phyloP scores from a whole-genome alignment of 768 basidiomycete species.

The Phlebiopsis gigantea region DNA sequence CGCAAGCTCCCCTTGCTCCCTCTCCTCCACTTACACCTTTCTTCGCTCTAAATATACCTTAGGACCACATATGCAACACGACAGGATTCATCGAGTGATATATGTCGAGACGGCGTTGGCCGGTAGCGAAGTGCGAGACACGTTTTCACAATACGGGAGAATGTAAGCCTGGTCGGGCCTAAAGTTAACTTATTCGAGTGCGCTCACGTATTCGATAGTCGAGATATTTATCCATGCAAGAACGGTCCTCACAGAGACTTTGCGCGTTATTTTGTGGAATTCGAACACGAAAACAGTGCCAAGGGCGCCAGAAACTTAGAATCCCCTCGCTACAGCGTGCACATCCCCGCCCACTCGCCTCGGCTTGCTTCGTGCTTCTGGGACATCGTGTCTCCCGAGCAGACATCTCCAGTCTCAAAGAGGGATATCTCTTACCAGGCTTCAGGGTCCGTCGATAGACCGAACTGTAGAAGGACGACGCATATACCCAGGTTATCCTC shows the following conservation, averaged over 20 bases:
- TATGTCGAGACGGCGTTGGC: slow-evolving; percentile 23
- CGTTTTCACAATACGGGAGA: slow-evolving; percentile 15
- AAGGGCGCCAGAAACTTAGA: slow-evolving; percentile 9
- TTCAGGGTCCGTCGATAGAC: background rate
- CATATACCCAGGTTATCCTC: background rate
- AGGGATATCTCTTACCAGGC: background rate
- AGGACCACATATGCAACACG: background rate
- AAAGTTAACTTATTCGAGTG: background rate
- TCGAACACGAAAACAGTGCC: slow-evolving; percentile 10
- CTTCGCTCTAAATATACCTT: background rate
- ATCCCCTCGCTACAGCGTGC: slow-evolving; percentile 6
- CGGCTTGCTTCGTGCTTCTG: slow-evolving; percentile 16
- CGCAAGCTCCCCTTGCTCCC: background rate
- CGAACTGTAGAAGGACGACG: background rate
- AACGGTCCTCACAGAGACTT: background rate
- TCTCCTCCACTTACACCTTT: background rate
- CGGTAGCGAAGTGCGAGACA: slow-evolving; percentile 6
- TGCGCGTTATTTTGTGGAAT: slow-evolving; percentile 20
- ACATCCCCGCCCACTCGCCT: slow-evolving; percentile 9
- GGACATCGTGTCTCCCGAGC: background rate
- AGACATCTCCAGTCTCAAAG: background rate
- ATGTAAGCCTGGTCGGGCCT: slow-evolving; percentile 15
- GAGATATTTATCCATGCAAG: slow-evolving; percentile 8
- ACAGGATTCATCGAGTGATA: slow-evolving; percentile 25
- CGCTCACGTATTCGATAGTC: slow-evolving; percentile 8